Conservation (phyloP, 2,329 filamentous ascomycete species). For the Alternaria gansuensis region DNA sequence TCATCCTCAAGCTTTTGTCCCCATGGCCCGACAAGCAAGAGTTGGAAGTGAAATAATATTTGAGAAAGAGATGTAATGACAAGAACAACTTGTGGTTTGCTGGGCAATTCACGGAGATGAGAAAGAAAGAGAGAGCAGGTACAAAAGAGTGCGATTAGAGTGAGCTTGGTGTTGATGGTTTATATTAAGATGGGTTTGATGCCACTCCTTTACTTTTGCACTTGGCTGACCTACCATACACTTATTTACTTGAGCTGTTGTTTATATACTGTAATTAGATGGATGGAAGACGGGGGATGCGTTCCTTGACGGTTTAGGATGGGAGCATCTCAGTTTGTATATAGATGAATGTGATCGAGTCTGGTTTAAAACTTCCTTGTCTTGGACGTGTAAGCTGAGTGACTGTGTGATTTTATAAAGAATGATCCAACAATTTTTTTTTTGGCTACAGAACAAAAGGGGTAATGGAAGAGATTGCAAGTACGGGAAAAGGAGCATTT, state of each 20-base stretch:
- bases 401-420: background rate
- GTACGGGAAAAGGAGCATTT: too few species aligned
- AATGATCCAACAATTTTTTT: background rate
- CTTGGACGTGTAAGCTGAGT: background rate
- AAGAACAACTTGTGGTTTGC: slow-evolving; percentile 12
- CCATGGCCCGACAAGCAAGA: background rate
- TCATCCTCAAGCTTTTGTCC: background rate
- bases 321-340: slow-evolving; percentile 2
- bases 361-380: background rate
- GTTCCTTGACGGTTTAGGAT: slow-evolving; percentile 2
- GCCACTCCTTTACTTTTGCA: slow-evolving; percentile 5
- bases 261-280: slow-evolving; percentile 13
- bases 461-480: too few species aligned
- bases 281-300: slow-evolving; percentile 8
- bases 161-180: background rate
- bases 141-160: slow-evolving; percentile 2
- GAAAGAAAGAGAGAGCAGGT: background rate
- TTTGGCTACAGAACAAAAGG: background rate
- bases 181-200: background rate
- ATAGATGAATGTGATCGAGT: slow-evolving; percentile 10
- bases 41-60: slow-evolving; percentile 2
- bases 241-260: slow-evolving; percentile 17
- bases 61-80: background rate
- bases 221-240: slow-evolving; percentile 18
- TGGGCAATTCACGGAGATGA: slow-evolving; percentile 6